Base-by-base conservation (phyloP, 1,284 basidiomycete species). In the Cutaneotrichosporon cavernicola region DNA sequence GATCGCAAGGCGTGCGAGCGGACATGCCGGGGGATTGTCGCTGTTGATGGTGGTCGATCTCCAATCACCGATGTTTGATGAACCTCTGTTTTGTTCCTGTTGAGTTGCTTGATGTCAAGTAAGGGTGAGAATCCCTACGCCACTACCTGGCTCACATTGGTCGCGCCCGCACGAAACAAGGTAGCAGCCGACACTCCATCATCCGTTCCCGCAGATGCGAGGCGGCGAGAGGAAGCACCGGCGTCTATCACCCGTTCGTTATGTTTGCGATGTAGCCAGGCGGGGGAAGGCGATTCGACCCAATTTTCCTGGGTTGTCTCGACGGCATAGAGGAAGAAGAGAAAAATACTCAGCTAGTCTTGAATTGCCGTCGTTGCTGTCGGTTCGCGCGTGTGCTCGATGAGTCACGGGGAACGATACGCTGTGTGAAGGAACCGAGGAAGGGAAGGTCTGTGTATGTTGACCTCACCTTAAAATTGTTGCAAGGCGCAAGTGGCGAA, bases 211-310 rank as follows among this genome's bases (percentile, higher is more conserved):
- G 62, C 65, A 66, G 64, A 60, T 62, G 64, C 63, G 62, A 61
- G 55, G 62, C 46, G 32, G 40, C 62, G 59, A 51, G 31, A 62
- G 63, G 64, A 46, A 61, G 50, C 32, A 43, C 34, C 57, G 55
- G 50, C 66, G 55, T 43, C 18, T 38, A 47, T 18, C 34, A 21
- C 61, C 61, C 67, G 60, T 34, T 65, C 46, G 66, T 47, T 64
- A 58, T 63, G 66, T 49, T 70, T 56, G 64, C 69, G 66, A 70
- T 68, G 69, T 58, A 70, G 69, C 66, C 56, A 63, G 66, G 69
- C 69, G 69, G 69, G 69, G 69, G 69, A 68, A 70, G 69, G 69
- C 66, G 43, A 61, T 63, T 47, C 57, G 59, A 56, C 46, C 56
- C 56, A 16, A 49, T 58, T 47, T 49, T 56, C 55, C 56, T 57